phyloP scores from a whole-genome alignment of 345 rosid genomes.

The Carallia brachiata region DNA sequence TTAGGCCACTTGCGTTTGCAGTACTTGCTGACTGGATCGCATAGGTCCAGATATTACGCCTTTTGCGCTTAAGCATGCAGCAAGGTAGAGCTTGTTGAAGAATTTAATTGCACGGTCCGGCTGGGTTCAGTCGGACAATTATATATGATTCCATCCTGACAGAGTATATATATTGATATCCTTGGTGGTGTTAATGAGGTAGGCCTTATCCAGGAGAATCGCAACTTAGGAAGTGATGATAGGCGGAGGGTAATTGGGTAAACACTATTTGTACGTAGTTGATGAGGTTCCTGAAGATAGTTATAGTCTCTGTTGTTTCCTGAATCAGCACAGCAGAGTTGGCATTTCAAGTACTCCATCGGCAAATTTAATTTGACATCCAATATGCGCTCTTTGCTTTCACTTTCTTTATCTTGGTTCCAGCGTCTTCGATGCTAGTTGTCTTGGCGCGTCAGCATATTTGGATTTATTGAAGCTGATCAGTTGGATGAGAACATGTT shows the following conservation, averaged over 20 bases:
- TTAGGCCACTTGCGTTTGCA: slow-evolving; percentile 12
- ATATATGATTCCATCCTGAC: background rate
- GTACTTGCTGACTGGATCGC: slow-evolving; percentile 3
- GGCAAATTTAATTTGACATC: slow-evolving; percentile 9
- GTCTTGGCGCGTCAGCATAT: background rate
- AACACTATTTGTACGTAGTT: slow-evolving; percentile 16
- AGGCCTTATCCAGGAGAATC: slow-evolving; percentile 9
- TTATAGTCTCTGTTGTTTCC: slow-evolving; percentile 13
- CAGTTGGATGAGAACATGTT: background rate
- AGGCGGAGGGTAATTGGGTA: background rate
- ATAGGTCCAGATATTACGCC: slow-evolving; percentile 8
- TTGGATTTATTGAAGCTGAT: background rate
- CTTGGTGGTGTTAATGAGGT: slow-evolving; percentile 9
- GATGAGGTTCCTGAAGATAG: slow-evolving; percentile 22
- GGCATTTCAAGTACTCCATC: slow-evolving; percentile 19
- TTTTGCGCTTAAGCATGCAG: slow-evolving; percentile 14
- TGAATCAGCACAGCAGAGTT: background rate
- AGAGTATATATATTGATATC: slow-evolving; percentile 12
- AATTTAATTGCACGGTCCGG: slow-evolving; percentile 21
- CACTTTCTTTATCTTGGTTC: background rate
- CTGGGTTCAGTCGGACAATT: slow-evolving; percentile 10
- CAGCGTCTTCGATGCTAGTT: slow-evolving; percentile 9
- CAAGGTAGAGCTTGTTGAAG: slow-evolving; percentile 21
- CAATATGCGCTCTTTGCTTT: background rate
- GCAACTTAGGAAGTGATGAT: slow-evolving; percentile 17